Conservation (phyloP, 1,139 yeast genomes). For the Debaryomyces sp. region DNA sequence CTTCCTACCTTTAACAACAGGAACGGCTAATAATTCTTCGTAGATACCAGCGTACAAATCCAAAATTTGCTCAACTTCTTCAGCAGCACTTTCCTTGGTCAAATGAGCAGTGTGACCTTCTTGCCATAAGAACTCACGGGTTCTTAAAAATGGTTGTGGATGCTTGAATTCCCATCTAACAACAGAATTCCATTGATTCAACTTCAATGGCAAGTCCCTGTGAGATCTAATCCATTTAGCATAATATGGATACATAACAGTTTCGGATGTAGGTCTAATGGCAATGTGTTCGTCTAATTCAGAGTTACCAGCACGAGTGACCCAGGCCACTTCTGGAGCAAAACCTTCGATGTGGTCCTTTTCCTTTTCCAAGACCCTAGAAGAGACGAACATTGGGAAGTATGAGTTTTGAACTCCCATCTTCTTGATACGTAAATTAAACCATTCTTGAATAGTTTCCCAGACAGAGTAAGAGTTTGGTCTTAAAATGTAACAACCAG, state of each 20-base stretch:
- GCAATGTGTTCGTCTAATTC: constrained; percentile 98
- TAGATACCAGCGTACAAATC: constrained; percentile 85
- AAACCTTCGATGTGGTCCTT: constrained; percentile 99
- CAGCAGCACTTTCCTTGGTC: constrained; percentile 74
- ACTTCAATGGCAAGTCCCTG: constrained; percentile 93
- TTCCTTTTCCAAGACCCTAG: constrained; percentile 91
- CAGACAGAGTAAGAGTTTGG: constrained; percentile 94
- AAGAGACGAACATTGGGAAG: constrained; percentile 98
- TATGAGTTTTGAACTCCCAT: constrained; percentile 94
- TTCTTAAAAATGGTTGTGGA: constrained; percentile 98
- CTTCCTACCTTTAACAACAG: constrained; percentile 92
- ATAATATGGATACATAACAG: constrained; percentile 99
- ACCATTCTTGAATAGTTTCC: constrained; percentile 92
- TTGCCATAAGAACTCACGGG: constrained; percentile 99
- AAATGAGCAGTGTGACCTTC: constrained; percentile 99
- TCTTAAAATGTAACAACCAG: constrained; percentile 97
- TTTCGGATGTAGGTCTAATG: constrained; percentile 98
- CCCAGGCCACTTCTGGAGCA: constrained; percentile 99
- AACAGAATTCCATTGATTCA: constrained; percentile 99
- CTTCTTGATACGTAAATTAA: constrained; percentile 76
- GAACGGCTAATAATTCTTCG: constrained; percentile 93
- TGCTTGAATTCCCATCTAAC: constrained; percentile 99
- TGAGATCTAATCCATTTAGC: constrained; percentile 99
- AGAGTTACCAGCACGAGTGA: constrained; percentile 90
- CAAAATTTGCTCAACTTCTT: constrained; percentile 84